Percentiles rank a stretch among this genome's conserved stretches.
These are phyloP conservation scores for Piper betle DNA, from an alignment of 164 flowering plant genomes.

Conservation along the genomic window DNA sequence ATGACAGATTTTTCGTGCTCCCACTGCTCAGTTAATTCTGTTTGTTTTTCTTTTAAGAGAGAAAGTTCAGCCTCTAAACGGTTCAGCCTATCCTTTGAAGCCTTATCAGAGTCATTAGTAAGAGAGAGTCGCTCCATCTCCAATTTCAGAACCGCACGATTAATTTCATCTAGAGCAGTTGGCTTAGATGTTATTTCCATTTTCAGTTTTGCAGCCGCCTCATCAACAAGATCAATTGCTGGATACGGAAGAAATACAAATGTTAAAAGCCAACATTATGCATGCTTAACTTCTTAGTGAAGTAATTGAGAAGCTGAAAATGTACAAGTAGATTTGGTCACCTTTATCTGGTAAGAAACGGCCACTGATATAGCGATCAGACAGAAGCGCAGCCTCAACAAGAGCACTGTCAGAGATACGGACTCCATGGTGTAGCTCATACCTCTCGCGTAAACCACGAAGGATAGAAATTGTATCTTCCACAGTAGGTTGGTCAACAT, in stretches of 20 bases:
- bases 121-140: conserved; percentile 95
- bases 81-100: conserved; percentile 69
- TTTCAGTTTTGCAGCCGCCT: conserved; percentile 93
- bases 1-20: conserved; percentile 87
- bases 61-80: conserved; percentile 79
- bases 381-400: conserved; percentile 84
- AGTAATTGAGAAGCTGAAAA: background rate
- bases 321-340: conserved; percentile 7
- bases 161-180: conserved; percentile 79
- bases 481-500: conserved; percentile 84
- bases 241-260: conserved; percentile 11
- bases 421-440: conserved; percentile 91
- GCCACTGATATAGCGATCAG: conserved; percentile 90
- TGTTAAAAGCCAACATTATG: background rate
- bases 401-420: conserved; percentile 88
- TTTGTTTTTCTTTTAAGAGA: conserved; percentile 58
- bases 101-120: conserved; percentile 76
- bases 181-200: conserved; percentile 97
- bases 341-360: conserved; percentile 96
- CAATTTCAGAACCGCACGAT: conserved; percentile 71
- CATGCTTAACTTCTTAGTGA: background rate
- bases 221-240: conserved; percentile 96
- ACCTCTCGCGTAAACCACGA: conserved; percentile 82
- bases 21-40: conserved; percentile 78
- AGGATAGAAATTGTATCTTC: conserved; percentile 83